Evolutionary conservation across 116 monocot species (phyloP).

Genomic region (Papilionanthe hybrid): DNA sequence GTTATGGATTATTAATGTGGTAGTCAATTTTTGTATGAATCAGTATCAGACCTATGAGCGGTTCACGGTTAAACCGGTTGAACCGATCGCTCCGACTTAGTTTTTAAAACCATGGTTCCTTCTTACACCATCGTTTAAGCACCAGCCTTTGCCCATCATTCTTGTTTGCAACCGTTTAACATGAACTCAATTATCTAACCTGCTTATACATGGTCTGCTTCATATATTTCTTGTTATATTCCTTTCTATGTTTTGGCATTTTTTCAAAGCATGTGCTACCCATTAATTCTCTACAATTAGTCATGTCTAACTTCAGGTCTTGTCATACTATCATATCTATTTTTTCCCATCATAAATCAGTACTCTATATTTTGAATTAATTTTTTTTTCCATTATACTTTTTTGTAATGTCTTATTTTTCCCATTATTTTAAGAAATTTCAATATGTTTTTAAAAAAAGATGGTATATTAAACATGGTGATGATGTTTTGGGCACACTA

Average conservation of each 20-base stretch:
- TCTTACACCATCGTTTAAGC: neutral
- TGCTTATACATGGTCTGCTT: neutral
- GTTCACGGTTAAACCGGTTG: no score
- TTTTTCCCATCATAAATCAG: neutral
- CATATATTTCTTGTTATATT: neutral
- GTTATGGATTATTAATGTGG: no score
- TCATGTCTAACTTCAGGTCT: neutral
- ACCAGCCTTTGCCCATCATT: neutral
- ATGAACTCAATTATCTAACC: neutral
- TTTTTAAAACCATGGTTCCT: no score
- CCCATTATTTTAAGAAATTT: neutral
- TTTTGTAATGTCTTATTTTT: neutral
- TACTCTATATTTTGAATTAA: neutral
- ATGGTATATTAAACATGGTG: neutral
- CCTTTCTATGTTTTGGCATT: neutral
- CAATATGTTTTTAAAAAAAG: neutral
- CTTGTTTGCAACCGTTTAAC: neutral
- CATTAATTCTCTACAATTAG: neutral
- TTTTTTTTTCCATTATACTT: neutral
- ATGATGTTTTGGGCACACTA: neutral
- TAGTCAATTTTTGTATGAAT: no score
- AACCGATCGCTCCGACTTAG: no score
- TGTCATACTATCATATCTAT: neutral
- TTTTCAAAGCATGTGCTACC: neutral
- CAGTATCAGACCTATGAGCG: no score